phyloP scores from a whole-genome alignment of 208 protist genomes.

The Leishmania braziliensis region DNA sequence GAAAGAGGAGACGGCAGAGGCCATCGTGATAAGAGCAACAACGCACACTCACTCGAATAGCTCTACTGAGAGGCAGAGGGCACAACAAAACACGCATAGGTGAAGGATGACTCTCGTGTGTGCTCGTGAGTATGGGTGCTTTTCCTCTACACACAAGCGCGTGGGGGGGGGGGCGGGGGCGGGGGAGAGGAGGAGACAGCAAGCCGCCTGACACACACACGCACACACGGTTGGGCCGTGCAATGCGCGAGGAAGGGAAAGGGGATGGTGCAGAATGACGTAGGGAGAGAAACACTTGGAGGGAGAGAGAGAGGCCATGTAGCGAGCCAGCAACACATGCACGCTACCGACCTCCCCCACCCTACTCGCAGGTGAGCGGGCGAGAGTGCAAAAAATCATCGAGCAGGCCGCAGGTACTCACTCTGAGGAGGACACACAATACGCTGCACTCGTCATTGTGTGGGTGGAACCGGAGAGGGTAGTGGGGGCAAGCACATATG shows the following conservation, averaged over 20 bases:
- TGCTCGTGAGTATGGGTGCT: neutral
- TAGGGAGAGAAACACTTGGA: neutral
- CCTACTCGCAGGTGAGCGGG: neutral
- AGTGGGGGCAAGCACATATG: neutral
- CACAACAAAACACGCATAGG: neutral
- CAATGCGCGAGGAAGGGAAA: neutral
- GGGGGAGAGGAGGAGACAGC: neutral
- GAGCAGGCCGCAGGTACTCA: neutral
- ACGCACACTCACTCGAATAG: neutral
- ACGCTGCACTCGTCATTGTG: neutral
- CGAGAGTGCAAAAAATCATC: too few relatives aligned
- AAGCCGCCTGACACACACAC: neutral
- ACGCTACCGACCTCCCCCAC: neutral
- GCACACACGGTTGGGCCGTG: neutral
- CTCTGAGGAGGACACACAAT: neutral
- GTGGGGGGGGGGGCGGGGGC: neutral
- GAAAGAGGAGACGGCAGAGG: neutral
- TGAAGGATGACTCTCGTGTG: neutral
- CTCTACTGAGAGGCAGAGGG: neutral
- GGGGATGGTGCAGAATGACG: neutral
- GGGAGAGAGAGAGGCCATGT: neutral
- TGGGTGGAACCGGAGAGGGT: neutral
- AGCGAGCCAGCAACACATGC: neutral
- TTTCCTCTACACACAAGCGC: neutral
- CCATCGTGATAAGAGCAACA: constrained; percentile 5